A percentile compares a stretch with the other conserved stretches of the same genome.
Evolutionary conservation across 2,329 filamentous ascomycete genomes (phyloP).

Genomic region (Nothopassalora personata): DNA sequence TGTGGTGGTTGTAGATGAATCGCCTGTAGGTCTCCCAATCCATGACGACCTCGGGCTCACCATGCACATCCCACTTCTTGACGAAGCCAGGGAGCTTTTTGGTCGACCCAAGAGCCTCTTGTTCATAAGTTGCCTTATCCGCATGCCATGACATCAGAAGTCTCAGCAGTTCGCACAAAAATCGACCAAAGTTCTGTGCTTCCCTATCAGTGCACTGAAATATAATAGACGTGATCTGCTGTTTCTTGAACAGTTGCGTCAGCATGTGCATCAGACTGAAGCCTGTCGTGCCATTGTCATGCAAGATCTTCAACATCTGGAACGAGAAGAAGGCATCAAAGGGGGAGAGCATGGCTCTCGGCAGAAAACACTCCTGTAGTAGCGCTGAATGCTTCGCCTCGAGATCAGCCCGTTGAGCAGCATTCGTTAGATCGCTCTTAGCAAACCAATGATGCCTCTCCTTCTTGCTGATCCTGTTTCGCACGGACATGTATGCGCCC

Average conservation of each 20-base stretch:
- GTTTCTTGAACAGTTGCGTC: conserved; percentile 76
- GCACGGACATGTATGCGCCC: conserved; percentile 61
- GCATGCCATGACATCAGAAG: conserved; percentile 82
- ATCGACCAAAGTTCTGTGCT: conserved; percentile 86
- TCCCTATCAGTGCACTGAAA: conserved; percentile 88
- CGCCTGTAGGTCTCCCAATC: conserved; percentile 83
- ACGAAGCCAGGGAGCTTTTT: conserved; percentile 73
- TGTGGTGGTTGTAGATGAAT: conserved; percentile 85
- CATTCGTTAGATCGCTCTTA: conserved; percentile 16
- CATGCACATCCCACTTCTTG: conserved; percentile 60
- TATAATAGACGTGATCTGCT: conserved; percentile 73
- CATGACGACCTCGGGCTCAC: conserved; percentile 61
- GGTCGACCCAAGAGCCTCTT: conserved; percentile 66
- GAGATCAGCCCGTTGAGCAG: conserved; percentile 31
- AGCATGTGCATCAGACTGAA: conserved; percentile 83
- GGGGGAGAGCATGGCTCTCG: conserved; percentile 75
- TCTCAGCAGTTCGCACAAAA: conserved; percentile 73
- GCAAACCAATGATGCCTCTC: conserved; percentile 77
- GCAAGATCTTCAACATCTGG: conserved; percentile 79
- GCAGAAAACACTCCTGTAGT: conserved; percentile 88
- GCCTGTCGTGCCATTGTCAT: conserved; percentile 74
- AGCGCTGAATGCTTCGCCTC: conserved; percentile 67
- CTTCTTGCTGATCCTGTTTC: conserved; percentile 62
- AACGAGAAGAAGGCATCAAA: conserved; percentile 86
- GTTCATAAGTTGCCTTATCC: conserved; percentile 70